These are phyloP conservation scores for Celoporthe dispersa DNA, from an alignment of 2,329 filamentous ascomycete species.

Conservation along the genomic window DNA sequence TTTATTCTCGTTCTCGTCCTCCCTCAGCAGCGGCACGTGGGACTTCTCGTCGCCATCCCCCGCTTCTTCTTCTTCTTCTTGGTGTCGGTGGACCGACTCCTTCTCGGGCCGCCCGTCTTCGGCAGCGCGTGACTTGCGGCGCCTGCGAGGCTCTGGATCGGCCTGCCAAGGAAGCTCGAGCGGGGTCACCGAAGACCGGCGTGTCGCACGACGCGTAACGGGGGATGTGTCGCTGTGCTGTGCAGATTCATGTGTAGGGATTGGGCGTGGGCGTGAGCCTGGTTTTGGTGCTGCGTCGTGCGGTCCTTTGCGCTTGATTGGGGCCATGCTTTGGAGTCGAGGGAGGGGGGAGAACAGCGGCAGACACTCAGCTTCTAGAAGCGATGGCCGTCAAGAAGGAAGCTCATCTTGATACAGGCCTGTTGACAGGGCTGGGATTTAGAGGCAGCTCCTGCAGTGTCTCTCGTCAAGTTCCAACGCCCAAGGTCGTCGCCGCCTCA, in stretches of 20 bases:
- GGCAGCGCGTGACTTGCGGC: conserved; percentile 31
- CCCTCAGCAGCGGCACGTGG: background rate
- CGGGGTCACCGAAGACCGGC: conserved; percentile 38
- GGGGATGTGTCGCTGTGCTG: conserved; percentile 34
- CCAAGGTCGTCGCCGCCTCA: background rate
- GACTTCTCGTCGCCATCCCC: background rate
- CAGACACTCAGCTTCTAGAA: background rate
- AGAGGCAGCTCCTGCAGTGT: background rate
- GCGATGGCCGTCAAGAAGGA: background rate
- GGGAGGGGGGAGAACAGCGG: too few species aligned
- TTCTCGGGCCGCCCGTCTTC: conserved; percentile 15
- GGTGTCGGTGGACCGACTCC: background rate
- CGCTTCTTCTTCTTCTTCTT: background rate
- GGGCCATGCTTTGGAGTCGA: conserved; percentile 32
- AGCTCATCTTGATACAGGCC: background rate
- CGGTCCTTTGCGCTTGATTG: conserved; percentile 40
- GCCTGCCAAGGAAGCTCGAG: conserved; percentile 40
- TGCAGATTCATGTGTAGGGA: conserved; percentile 5
- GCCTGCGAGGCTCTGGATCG: conserved; percentile 37
- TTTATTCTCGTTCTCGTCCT: background rate
- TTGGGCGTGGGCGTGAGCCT: background rate
- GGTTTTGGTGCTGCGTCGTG: conserved; percentile 29
- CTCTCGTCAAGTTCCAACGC: background rate
- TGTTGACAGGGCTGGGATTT: background rate
- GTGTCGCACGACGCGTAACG: conserved; percentile 40